Evolutionary conservation across 108 stramenopile genomes (phyloP).

Genomic region (Fistulifera solaris): DNA sequence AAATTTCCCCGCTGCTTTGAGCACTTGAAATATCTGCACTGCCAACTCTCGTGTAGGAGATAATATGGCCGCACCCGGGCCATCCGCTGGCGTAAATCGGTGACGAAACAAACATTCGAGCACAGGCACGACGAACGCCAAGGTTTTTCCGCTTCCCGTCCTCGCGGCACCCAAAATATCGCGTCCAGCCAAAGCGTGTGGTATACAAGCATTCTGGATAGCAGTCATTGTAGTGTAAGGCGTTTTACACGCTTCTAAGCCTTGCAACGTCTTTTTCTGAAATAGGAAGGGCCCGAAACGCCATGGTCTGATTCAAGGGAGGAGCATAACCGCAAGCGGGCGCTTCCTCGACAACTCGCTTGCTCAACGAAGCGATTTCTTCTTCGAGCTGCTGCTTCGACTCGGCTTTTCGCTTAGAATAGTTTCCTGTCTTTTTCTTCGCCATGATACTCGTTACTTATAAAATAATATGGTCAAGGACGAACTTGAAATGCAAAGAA

Average conservation of each 20-base stretch:
- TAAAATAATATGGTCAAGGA: too few relatives aligned
- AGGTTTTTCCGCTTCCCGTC: conserved; percentile 90
- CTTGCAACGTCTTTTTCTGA: conserved; percentile 55
- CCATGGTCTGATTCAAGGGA: conserved; percentile 54
- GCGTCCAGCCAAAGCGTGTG: conserved; percentile 85
- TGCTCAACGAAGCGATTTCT: conserved; percentile 35
- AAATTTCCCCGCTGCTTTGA: conserved; percentile 72
- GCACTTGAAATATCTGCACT: conserved; percentile 95
- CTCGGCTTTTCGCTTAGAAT: too few relatives aligned
- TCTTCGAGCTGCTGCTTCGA: conserved; percentile 8
- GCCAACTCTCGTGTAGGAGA: conserved; percentile 99
- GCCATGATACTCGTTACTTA: too few relatives aligned
- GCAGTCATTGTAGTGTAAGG: conserved; percentile 85
- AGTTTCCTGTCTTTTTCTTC: too few relatives aligned
- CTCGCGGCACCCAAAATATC: conserved; percentile 92
- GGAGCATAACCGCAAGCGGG: conserved; percentile 60
- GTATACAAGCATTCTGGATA: conserved; percentile 88
- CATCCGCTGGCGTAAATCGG: conserved; percentile 73
- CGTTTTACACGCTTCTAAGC: conserved; percentile 51
- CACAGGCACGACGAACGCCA: conserved; percentile 84
- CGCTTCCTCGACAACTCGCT: conserved; percentile 51
- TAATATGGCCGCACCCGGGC: conserved; percentile 90
- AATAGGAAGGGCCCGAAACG: conserved; percentile 70
- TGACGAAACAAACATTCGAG: conserved; percentile 78
- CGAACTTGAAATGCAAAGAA: too few relatives aligned